These are phyloP conservation scores for Kuraishia borneana DNA, from an alignment of 805 yeast species.

Conservation along the genomic window DNA sequence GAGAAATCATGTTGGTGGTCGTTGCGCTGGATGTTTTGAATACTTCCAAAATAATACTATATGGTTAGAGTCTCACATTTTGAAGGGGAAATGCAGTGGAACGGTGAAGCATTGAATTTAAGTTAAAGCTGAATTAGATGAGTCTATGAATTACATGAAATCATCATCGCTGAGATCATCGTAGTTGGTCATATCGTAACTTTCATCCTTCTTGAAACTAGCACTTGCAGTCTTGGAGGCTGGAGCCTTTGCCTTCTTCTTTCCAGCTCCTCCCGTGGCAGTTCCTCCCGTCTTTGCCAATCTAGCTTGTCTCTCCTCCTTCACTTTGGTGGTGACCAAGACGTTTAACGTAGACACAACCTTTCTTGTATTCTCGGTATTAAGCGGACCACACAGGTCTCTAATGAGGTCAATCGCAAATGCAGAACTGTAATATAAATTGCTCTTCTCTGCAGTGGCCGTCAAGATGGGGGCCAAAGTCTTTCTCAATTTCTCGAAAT, in stretches of 20 bases:
- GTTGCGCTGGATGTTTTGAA: constrained; percentile 45
- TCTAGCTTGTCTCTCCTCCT: constrained; percentile 83
- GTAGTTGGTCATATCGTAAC: constrained; percentile 41
- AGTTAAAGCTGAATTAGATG: neutral
- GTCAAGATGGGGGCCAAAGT: constrained; percentile 52
- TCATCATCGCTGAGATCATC: constrained; percentile 69
- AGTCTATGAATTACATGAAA: constrained; percentile 44
- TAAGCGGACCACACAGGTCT: constrained; percentile 73
- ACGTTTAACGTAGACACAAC: constrained; percentile 79
- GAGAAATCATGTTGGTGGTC: constrained; percentile 30
- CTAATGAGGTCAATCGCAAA: constrained; percentile 80
- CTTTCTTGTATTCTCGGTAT: constrained; percentile 75
- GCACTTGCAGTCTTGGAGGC: constrained; percentile 50
- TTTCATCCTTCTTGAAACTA: constrained; percentile 51
- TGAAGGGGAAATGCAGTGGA: constrained; percentile 33
- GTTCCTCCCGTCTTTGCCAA: constrained; percentile 76
- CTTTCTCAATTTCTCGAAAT: constrained; percentile 69
- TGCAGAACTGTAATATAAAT: constrained; percentile 57
- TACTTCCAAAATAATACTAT: constrained; percentile 34
- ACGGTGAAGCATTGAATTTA: constrained; percentile 9
- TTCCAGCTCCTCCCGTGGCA: constrained; percentile 87
- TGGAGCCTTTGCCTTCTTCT: constrained; percentile 81
- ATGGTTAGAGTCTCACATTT: constrained; percentile 42
- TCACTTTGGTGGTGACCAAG: constrained; percentile 72
- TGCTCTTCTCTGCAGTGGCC: constrained; percentile 47